phyloP scores from a whole-genome alignment of 257 asterid genomes.

The Linaria vulgaris region DNA sequence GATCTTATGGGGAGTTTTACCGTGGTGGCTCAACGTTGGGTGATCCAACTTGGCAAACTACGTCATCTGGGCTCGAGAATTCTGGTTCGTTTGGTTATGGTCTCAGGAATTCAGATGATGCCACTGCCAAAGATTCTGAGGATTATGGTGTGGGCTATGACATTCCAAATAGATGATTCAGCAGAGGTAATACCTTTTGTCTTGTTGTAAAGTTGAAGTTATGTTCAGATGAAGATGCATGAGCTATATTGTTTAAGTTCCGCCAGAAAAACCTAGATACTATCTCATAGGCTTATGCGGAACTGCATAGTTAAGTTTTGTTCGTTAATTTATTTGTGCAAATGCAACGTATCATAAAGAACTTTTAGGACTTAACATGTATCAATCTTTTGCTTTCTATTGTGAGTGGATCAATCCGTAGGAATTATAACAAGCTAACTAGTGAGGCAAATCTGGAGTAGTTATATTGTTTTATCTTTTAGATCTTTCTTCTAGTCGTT shows the following conservation, averaged over 20 bases:
- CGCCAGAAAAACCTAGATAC: not conserved
- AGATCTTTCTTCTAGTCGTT: not conserved
- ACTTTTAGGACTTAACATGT: constrained; percentile 6
- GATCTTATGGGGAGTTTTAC: constrained; percentile 44
- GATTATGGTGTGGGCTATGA: constrained; percentile 68
- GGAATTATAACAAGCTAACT: not conserved
- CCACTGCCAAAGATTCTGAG: constrained; percentile 45
- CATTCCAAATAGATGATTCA: constrained; percentile 61
- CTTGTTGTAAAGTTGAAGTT: constrained; percentile 15
- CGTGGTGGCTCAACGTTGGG: constrained; percentile 44
- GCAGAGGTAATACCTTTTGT: constrained; percentile 57
- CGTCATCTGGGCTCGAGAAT: constrained; percentile 51
- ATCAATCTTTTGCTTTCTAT: not conserved
- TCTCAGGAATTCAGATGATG: constrained; percentile 27
- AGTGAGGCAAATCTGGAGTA: not conserved
- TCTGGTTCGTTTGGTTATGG: constrained; percentile 50
- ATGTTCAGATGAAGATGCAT: constrained; percentile 11
- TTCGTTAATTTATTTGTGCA: not conserved
- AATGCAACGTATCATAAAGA: not conserved
- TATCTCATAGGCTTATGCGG: not conserved
- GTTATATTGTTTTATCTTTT: not conserved
- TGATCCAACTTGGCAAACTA: constrained; percentile 51
- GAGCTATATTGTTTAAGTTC: not conserved
- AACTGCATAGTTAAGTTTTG: not conserved
- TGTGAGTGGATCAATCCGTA: not conserved